Base-by-base conservation (phyloP, 345 rosid genomes). In the Citrus maxima region DNA sequence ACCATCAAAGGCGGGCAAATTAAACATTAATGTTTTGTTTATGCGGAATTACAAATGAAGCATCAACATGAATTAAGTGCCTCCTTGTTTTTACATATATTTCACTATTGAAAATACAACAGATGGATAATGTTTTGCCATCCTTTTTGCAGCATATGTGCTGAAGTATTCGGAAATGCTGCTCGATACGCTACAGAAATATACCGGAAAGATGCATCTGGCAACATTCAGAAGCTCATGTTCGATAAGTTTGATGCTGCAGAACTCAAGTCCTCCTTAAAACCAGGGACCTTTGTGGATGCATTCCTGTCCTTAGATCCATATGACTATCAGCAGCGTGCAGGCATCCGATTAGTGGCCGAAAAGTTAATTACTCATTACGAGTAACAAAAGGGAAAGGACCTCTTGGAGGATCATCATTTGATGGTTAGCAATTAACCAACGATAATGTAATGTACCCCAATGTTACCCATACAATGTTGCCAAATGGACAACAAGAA, bases 261-360 rank as follows among this genome's bases (percentile, higher is more conserved):
- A 21, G 97, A 95, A 87, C 90, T 93, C 0, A 74, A 85, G 40
- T 49, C 83, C 38, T 75, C 87, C 65, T 49, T 92, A 61, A 78
- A 35, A 7, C 70, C 86, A 3, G 94, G 94, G 80, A 86, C 62
- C 76, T 71, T 69, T 37, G 77, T 93, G 10, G 97, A 95, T 80
- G 88, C 89, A 21, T 92, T 76, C 84, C 73, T 95, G 81, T 83
- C 92, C 63, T 68, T 93, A 49, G 93, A 88, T 78, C 75, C 91
- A 14, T 95, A 93, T 71, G 99, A 91, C 80, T 92, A 86, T 83
- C 95, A 82, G 77, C 92, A 85, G 78, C 79, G 35, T 74, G 91
- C 97, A 25, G 99, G 99, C 72, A 90, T 95, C 59, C 87, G 92
- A 46, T 78, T 91, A 28, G 88, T 91, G 69, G 92, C 93, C 0